Conservation (phyloP, 2,329 filamentous ascomycete genomes). For the Westerdykella ornata region DNA sequence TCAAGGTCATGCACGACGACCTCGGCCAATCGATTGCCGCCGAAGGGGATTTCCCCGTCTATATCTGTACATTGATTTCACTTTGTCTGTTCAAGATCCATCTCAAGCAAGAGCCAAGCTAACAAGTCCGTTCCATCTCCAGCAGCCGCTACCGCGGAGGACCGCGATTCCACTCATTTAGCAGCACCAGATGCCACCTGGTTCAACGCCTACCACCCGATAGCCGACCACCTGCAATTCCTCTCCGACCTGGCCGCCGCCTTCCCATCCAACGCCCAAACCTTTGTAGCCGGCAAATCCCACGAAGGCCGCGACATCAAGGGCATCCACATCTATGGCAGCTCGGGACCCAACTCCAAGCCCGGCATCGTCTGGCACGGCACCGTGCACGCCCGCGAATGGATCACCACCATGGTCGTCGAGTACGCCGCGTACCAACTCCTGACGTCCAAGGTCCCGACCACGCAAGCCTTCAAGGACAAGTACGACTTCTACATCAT, state of each 20-base stretch:
- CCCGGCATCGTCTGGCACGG: slow-evolving; percentile 35
- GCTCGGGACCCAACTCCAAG: slow-evolving; percentile 30
- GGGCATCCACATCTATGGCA: slow-evolving; percentile 37
- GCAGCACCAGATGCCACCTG: slow-evolving; percentile 19
- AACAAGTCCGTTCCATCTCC: no score
- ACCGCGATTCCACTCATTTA: not conserved
- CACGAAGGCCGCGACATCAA: slow-evolving; percentile 33
- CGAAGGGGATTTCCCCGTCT: slow-evolving; percentile 25
- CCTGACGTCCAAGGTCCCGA: slow-evolving; percentile 26
- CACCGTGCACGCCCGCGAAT: slow-evolving; percentile 37
- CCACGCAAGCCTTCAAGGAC: slow-evolving; percentile 44
- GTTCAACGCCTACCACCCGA: slow-evolving; percentile 34
- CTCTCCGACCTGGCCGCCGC: slow-evolving; percentile 31
- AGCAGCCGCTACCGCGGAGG: slow-evolving; percentile 15
- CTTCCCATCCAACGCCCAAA: slow-evolving; percentile 32
- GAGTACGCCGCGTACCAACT: slow-evolving; percentile 36
- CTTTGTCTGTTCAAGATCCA: not conserved
- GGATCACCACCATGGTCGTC: slow-evolving; percentile 24
- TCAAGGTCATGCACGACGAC: slow-evolving; percentile 32
- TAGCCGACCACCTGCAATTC: slow-evolving; percentile 33
- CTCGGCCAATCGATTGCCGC: slow-evolving; percentile 32
- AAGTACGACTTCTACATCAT: slow-evolving; percentile 60
- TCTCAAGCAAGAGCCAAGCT: no score
- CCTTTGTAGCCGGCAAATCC: slow-evolving; percentile 32
- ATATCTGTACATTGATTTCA: slow-evolving; percentile 20